Percentiles rank a stretch among this genome's conserved stretches.
phyloP scores from a whole-genome alignment of 2,329 filamentous ascomycete species.

The Fusarium acutatum region DNA sequence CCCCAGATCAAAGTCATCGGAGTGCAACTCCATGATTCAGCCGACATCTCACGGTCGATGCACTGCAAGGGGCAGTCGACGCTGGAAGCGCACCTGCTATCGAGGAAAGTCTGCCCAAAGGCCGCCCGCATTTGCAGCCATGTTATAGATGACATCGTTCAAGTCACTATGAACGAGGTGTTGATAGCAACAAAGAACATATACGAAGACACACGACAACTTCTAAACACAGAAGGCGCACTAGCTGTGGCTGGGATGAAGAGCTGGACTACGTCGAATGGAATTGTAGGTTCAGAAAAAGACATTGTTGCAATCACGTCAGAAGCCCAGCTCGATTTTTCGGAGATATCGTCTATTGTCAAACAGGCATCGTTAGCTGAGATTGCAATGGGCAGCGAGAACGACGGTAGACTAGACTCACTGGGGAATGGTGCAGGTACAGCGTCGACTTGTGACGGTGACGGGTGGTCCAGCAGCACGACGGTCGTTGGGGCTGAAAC shows the following conservation, averaged over 20 bases:
- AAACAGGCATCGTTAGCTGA: not conserved
- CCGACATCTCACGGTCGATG: not conserved
- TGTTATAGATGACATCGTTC: not conserved
- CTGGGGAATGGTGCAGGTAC: no score
- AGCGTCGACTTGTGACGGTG: not conserved
- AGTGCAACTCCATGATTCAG: not conserved
- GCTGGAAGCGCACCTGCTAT: not conserved
- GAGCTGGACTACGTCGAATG: not conserved
- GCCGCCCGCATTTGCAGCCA: not conserved
- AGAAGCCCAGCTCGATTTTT: not conserved
- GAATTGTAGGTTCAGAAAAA: not conserved
- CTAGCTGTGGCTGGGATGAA: not conserved
- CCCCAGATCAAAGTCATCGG: not conserved
- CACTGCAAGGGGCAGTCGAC: no score
- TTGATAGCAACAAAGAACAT: not conserved
- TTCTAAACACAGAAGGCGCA: not conserved
- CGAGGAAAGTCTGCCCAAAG: not conserved
- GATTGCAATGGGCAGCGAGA: accelerated
- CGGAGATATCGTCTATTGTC: not conserved
- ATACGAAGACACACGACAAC: not conserved
- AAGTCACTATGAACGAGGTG: not conserved
- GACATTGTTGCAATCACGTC: not conserved
- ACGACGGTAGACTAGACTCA: accelerated
- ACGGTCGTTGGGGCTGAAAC: not conserved
- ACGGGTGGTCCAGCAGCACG: not conserved